A percentile compares a stretch with the other conserved stretches of the same genome.
Conservation (phyloP, 805 yeast genomes). For the Sugiyamaella chiloensis region DNA sequence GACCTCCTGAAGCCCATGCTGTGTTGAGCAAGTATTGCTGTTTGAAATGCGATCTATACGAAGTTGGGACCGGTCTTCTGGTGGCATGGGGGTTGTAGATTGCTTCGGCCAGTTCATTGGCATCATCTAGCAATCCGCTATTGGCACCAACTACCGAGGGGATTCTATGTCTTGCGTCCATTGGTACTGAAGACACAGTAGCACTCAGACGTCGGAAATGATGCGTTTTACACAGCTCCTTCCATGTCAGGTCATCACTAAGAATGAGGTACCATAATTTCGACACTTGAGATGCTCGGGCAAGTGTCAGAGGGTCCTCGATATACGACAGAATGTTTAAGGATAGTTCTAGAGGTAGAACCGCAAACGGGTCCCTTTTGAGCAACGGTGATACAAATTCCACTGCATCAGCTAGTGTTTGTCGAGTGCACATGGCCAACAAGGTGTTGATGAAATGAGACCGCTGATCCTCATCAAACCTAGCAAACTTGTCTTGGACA, state of each 20-base stretch:
- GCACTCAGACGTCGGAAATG: conserved; percentile 37
- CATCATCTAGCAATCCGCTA: conserved; percentile 8
- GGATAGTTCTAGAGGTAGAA: conserved; percentile 76
- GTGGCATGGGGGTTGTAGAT: conserved; percentile 16
- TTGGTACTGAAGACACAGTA: conserved; percentile 25
- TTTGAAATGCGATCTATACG: conserved; percentile 38
- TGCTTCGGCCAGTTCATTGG: conserved; percentile 15
- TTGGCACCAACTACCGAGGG: conserved; percentile 18
- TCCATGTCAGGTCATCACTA: conserved; percentile 43
- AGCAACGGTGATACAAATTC: conserved; percentile 36
- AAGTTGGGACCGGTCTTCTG: conserved; percentile 30
- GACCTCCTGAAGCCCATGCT: conserved; percentile 42
- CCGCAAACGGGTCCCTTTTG: conserved; percentile 41
- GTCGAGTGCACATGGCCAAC: conserved; percentile 26
- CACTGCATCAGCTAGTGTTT: conserved; percentile 22
- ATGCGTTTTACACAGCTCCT: conserved; percentile 36
- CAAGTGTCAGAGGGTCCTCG: conserved; percentile 77
- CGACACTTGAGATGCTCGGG: conserved; percentile 91
- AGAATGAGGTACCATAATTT: conserved; percentile 61
- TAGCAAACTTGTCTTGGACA: conserved; percentile 18
- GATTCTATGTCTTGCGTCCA: conserved; percentile 9
- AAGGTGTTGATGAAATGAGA: conserved; percentile 24
- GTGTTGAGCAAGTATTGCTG: conserved; percentile 38
- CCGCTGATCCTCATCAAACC: conserved; percentile 22
- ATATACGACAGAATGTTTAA: conserved; percentile 78